A percentile compares a stretch with the other conserved stretches of the same genome.
phyloP scores from a whole-genome alignment of 768 basidiomycete genomes.

The Phylloporus rhodoxanthus region DNA sequence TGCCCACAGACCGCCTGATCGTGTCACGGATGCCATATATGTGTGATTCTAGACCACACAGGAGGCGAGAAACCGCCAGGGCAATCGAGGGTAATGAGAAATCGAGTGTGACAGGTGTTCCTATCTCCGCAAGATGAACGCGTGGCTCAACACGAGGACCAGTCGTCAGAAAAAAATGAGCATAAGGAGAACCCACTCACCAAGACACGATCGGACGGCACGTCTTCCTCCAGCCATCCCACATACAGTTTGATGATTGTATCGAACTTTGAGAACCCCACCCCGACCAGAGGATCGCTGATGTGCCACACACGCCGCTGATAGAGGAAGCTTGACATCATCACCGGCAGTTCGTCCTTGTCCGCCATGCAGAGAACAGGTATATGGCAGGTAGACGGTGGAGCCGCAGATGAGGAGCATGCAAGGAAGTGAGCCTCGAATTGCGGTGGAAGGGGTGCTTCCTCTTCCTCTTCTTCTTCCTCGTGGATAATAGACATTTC shows the following conservation, averaged over 20 bases:
- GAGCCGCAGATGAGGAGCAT: not conserved
- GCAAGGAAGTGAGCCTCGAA: conserved; percentile 4
- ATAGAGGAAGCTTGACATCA: conserved; percentile 11
- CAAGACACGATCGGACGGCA: not conserved
- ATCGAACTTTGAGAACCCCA: conserved; percentile 6
- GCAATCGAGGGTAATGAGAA: conserved; percentile 3
- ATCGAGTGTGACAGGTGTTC: not conserved
- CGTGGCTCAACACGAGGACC: not conserved
- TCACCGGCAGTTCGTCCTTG: not conserved
- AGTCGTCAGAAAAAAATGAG: not conserved
- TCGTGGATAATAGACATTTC: not conserved
- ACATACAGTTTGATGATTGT: not conserved
- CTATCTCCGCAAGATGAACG: conserved; percentile 5
- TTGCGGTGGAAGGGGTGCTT: not conserved
- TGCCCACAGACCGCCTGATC: not conserved
- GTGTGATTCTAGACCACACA: not conserved
- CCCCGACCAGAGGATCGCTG: conserved; percentile 2
- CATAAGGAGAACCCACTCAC: not conserved
- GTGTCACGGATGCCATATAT: not conserved
- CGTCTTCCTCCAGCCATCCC: conserved; percentile 4
- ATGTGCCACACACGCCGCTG: conserved; percentile 5
- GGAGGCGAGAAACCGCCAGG: not conserved
- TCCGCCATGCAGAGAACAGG: conserved; percentile 8
- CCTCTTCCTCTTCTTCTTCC: conserved; percentile 2
- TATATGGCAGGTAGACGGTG: conserved; percentile 4